Base-by-base conservation (phyloP, 164 flowering plant genomes). In the Stephania japonica region DNA sequence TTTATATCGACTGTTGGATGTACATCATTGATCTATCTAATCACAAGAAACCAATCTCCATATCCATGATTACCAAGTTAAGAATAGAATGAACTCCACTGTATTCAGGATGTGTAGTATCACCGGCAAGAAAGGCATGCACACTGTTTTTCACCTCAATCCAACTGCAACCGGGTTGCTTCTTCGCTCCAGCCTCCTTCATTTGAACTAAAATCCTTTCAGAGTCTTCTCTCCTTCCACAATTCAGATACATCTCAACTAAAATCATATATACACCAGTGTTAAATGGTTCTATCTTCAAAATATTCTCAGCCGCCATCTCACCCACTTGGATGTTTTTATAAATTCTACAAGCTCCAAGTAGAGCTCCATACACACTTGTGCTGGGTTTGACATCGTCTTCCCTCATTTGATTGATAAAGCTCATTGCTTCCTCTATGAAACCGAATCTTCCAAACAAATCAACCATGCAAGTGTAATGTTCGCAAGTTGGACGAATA, bases 151-250 rank as follows among this genome's bases (percentile, higher is more conserved):
- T 85, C 42, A 83, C 81, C 80, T 88, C 90, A 70, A 88, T 82
- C 91, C 91, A 90, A 73, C 94, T 90, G 67, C 94, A 88, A 13
- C 90, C 94, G 2, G 91, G 94, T 74, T 90, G 88, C 82, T 88
- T 90, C 78, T 88, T 90, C 65, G 80, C 83, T 13, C 85, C 87
- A 27, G 71, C 81, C 67, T 76, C 82, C 79, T 83, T 88, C 91
- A 88, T 90, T 71, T 81, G 70, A 49, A 32, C 78, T 81, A 82
- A 79, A 61, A 84, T 80, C 70, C 67, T 79, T 73, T 78, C 84
- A 3, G 90, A 88, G 61, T 85, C 83, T 56, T 77, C 74, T 82
- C 73, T 84, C 73, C 79, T 83, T 72, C 89, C 87, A 69, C 73
- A 49, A 21, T 9, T 70, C 61, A 82, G 38, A 80, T 82, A 88